Evolutionary conservation across 768 basidiomycete species (phyloP), one percentile per base, ranked within the genome.

Genomic region (Cyathus striatus): DNA sequence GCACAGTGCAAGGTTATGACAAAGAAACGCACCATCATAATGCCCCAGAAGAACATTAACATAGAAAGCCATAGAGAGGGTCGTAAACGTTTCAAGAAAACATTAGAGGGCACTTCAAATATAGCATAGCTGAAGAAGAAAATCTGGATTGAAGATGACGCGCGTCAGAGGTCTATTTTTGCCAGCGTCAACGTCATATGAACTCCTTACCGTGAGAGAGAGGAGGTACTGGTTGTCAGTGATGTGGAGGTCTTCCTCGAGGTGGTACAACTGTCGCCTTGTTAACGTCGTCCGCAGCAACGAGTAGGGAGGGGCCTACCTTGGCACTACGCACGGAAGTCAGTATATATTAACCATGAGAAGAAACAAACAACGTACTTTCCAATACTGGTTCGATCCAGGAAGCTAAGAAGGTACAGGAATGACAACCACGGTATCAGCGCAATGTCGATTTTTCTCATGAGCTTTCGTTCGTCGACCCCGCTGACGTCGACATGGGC

Each of bases 51-150:
- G 2, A 86, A 48, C 86, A 90, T 89, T 41, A 89, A 67, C 21
- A 71, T 46, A 4, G 84, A 85, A 4, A 90, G 64, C 86, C 87
- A 90, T 25, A 90, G 59, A 3, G 86, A 87, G 0, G 87, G 88
- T 1, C 85, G 72, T 23, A 87, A 68, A 24, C 83, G 76, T 56
- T 86, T 86, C 40, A 87, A 62, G 56, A 85, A 79, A 2, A 86
- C 62, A 47, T 87, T 86, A 12, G 81, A 84, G 2, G 87, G 86
- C 22, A 86, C 81, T 71, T 88, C 83, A 47, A 89, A 89, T 21
- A 86, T 54, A 2, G 82, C 72, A 53, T 90, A 88, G 40, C 81
- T 72, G 62, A 80, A 76, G 60, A 78, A 78, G 51, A 78, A 69
- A 38, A 67, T 63, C 65, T 66, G 24, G 12, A 33, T 14, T n/a